These are phyloP conservation scores for Boletus eberwhitei DNA, from an alignment of 768 basidiomycete genomes.

Conservation along the genomic window DNA sequence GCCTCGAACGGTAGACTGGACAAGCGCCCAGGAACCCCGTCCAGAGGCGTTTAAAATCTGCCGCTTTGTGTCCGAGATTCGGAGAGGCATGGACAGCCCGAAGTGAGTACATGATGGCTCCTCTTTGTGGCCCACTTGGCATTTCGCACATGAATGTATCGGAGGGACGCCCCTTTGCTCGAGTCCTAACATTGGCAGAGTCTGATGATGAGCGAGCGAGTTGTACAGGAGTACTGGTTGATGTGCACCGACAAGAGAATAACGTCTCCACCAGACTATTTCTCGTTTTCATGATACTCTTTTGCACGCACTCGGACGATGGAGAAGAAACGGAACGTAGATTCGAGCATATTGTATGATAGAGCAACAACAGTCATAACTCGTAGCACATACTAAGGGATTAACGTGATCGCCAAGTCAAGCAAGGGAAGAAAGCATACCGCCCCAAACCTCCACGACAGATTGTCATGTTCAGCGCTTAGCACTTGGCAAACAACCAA, in stretches of 20 bases:
- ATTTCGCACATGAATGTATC: not conserved
- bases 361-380: conserved; percentile 2
- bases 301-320: not conserved
- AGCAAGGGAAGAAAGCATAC: not conserved
- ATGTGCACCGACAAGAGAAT: not conserved
- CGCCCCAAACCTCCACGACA: not conserved
- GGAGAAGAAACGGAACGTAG: conserved; percentile 4
- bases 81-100: not conserved
- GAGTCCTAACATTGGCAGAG: not conserved
- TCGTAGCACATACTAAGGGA: not conserved
- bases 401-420: not conserved
- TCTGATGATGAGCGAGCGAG: not conserved
- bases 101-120: not conserved
- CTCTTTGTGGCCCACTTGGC: not conserved
- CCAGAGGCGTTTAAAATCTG: not conserved
- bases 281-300: too few species aligned
- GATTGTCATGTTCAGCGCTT: not conserved
- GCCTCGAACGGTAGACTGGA: too few species aligned
- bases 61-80: not conserved
- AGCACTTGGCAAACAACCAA: not conserved
- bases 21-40: not conserved
- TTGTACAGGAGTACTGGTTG: not conserved
- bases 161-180: not conserved
- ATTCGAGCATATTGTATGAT: conserved; percentile 23
- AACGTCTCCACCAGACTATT: too few species aligned